These are phyloP conservation scores for Backusella sp. DNA, from an alignment of 192 early-diverging fungal genomes.

Conservation along the genomic window DNA sequence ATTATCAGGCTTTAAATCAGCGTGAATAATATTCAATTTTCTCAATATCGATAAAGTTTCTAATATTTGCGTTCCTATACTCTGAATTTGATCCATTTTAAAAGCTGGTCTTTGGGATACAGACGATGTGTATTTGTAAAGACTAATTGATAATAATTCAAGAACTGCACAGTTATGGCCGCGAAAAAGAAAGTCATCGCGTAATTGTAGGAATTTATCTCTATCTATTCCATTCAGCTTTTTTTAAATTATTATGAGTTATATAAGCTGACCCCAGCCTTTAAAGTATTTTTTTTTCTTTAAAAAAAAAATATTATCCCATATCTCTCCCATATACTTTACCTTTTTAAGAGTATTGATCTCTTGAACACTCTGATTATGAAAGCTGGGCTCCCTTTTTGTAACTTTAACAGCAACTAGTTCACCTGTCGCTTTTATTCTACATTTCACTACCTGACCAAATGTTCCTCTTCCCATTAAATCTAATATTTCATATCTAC, in stretches of 20 bases:
- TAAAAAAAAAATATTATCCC: not conserved
- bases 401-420: constrained; percentile 94
- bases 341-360: constrained; percentile 86
- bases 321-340: not conserved
- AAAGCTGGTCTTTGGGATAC: constrained; percentile 74
- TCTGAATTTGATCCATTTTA: constrained; percentile 84
- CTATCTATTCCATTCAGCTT: constrained; percentile 77
- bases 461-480: constrained; percentile 97
- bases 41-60: constrained; percentile 83
- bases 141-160: constrained; percentile 92
- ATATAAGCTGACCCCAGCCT: not conserved
- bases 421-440: constrained; percentile 84
- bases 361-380: constrained; percentile 94
- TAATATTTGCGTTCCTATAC: constrained; percentile 87
- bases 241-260: constrained; percentile 59
- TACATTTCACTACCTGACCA: constrained; percentile 97
- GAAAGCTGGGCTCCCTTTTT: constrained; percentile 95
- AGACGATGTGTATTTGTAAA: constrained; percentile 71
- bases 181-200: constrained; percentile 89
- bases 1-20: constrained; percentile 98
- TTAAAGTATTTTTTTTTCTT: not conserved
- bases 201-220: constrained; percentile 83
- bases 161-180: constrained; percentile 93
- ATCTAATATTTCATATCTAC: constrained; percentile 86
- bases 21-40: constrained; percentile 89